Evolutionary conservation across 257 asterid genomes (phyloP), one percentile per base, ranked within the genome.

Genomic region (Solanum chiquidenum): DNA sequence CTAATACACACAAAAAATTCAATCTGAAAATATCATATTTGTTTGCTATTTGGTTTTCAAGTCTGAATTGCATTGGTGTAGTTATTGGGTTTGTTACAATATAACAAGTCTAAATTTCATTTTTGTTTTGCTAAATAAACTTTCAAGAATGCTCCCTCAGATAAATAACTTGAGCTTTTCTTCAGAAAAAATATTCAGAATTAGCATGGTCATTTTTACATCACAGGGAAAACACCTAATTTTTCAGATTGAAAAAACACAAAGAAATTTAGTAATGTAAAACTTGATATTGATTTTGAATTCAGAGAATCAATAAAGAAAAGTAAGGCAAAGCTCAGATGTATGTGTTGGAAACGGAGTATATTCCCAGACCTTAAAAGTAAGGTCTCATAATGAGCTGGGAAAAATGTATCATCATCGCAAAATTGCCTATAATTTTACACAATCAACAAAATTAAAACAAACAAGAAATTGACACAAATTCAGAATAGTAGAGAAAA

Each of bases 351-450:
- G 90, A 91, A 62, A 85, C 20, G 58, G 13, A 87, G 40, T 91
- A 42, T 35, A 80, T 84, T 91, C 94, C 90, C 83, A 10, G 91
- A 84, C 91, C 90, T 86, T 86, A 46, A 84, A 35, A 71, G 84
- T 46, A 80, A 92, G 89, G 88, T 85, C 95, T 93, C 95, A 90
- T 91, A 90, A 91, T 91, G 94, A 93, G 94, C 95, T 92, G 93
- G 94, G 94, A 90, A 89, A 87, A 90, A 84, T 83, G 16, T 68
- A 58, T 92, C 94, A 89, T 93, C 95, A 92, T 71, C 4, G 92
- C 94, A 34, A 62, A 62, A 89, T 87, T 23, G 21, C 18, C 66
- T 3, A 10, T 55, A 16, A 44, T 29, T 27, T 7, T 9, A 79
- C 0, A 44, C 25, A 79, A 42, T 25, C 5, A 79, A 29, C 62